Evolutionary conservation across 257 asterid species (phyloP).

Genomic region (Nicotiana knightiana): DNA sequence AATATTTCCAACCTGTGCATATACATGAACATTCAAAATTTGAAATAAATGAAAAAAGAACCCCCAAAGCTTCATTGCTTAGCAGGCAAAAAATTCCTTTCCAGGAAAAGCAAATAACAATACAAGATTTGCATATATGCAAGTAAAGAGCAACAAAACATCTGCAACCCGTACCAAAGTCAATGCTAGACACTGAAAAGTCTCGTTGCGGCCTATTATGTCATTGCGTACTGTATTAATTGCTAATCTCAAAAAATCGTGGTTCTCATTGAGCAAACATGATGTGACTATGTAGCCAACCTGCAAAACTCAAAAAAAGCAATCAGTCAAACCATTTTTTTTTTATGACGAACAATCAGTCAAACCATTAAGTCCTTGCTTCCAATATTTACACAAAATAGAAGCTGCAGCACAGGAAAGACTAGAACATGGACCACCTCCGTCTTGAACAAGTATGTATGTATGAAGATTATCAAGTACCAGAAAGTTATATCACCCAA

Average conservation of each 20-base stretch:
- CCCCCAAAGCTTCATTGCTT: background rate
- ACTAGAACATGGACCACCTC: background rate
- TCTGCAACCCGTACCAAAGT: constrained; percentile 61
- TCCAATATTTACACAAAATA: background rate
- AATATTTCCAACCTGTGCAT: constrained; percentile 88
- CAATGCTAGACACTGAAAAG: constrained; percentile 96
- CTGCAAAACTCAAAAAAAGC: constrained; percentile 37
- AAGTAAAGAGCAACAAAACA: background rate
- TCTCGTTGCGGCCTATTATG: constrained; percentile 97
- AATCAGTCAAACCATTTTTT: constrained; percentile 9
- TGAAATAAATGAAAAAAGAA: background rate
- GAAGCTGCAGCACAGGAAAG: background rate
- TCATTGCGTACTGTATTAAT: constrained; percentile 96
- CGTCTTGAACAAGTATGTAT: background rate
- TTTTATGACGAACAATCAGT: background rate
- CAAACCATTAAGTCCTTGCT: constrained; percentile 8
- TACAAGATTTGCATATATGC: background rate
- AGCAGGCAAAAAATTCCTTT: background rate
- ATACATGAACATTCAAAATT: background rate
- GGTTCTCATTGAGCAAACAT: constrained; percentile 94
- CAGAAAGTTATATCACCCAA: background rate
- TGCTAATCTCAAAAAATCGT: constrained; percentile 93
- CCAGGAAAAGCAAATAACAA: background rate
- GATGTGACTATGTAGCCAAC: constrained; percentile 98
- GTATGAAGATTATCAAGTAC: background rate